Conservation (phyloP, 2,329 filamentous ascomycete genomes). For the Graphilbum ipis-grandicollis region DNA sequence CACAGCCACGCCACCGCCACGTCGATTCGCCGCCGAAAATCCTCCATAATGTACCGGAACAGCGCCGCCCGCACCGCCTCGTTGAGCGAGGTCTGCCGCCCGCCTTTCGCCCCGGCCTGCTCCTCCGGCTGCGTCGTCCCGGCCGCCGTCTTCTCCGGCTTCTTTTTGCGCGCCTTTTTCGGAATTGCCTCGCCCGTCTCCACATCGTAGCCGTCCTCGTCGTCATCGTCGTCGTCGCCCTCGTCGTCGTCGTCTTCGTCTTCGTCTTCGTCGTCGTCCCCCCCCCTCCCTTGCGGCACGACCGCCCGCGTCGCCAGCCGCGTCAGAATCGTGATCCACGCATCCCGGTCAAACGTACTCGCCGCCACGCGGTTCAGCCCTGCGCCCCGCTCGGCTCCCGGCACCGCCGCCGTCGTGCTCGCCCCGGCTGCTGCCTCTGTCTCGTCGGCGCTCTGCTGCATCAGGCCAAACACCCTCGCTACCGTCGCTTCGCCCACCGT, state of each 20-base stretch:
- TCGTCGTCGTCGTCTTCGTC: slow-evolving; percentile 70
- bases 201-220: slow-evolving; percentile 47
- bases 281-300: slow-evolving; percentile 12
- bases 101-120: slow-evolving; percentile 10
- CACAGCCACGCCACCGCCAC: slow-evolving; percentile 86
- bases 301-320: slow-evolving; percentile 68
- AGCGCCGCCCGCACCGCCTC: slow-evolving; percentile 64
- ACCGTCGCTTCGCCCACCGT: slow-evolving; percentile 61
- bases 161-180: slow-evolving; percentile 12
- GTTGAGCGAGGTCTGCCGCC: slow-evolving; percentile 29
- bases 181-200: background rate
- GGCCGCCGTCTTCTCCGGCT: slow-evolving; percentile 53
- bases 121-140: slow-evolving; percentile 27
- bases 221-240: slow-evolving; percentile 72
- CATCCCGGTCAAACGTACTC: slow-evolving; percentile 68
- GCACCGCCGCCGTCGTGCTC: background rate
- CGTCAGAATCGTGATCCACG: slow-evolving; percentile 78
- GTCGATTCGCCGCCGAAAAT: slow-evolving; percentile 80
- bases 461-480: slow-evolving; percentile 59
- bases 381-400: slow-evolving; percentile 24
- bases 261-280: slow-evolving; percentile 25
- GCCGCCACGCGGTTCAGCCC: slow-evolving; percentile 76
- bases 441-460: slow-evolving; percentile 61
- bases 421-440: slow-evolving; percentile 21
- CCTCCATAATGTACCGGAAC: slow-evolving; percentile 75